A percentile compares a stretch with the other conserved stretches of the same genome.
Evolutionary conservation across 106 monocot genomes (phyloP).

Genomic region (Agapanthus africanus): DNA sequence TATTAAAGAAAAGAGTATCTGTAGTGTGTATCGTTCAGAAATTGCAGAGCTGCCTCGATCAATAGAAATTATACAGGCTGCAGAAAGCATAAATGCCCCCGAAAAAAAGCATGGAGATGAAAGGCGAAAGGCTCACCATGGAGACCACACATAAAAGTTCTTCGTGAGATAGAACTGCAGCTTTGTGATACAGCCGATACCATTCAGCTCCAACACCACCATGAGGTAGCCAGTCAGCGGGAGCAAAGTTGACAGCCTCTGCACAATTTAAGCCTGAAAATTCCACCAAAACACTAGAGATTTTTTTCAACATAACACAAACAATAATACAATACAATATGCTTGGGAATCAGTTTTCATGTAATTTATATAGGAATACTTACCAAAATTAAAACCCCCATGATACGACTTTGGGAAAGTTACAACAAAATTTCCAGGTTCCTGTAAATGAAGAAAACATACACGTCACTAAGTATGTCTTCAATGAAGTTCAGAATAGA

Average conservation of each 20-base stretch:
- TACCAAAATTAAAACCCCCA: conserved; percentile 87
- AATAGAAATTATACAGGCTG: neutral
- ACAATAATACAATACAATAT: neutral
- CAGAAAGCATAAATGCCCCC: neutral
- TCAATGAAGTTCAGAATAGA: neutral
- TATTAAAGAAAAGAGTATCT: neutral
- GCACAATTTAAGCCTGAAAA: conserved; percentile 78
- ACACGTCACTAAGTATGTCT: neutral
- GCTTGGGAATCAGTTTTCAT: neutral
- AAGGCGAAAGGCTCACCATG: conserved; percentile 22
- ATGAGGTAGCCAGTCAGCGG: conserved; percentile 83
- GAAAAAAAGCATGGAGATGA: neutral
- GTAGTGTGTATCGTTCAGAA: neutral
- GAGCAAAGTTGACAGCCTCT: conserved; percentile 90
- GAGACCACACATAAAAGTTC: conserved; percentile 69
- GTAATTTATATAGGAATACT: conserved; percentile 5
- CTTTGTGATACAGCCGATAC: conserved; percentile 58
- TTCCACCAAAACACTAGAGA: conserved; percentile 4
- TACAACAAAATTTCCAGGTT: conserved; percentile 84
- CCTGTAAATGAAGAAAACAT: conserved; percentile 23
- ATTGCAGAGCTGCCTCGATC: neutral
- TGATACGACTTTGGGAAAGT: conserved; percentile 80
- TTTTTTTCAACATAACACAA: conserved; percentile 1
- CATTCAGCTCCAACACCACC: conserved; percentile 70
- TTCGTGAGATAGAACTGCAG: conserved; percentile 76